Evolutionary conservation across 1,284 basidiomycete genomes (phyloP).

Genomic region (Xanthoconium separans): DNA sequence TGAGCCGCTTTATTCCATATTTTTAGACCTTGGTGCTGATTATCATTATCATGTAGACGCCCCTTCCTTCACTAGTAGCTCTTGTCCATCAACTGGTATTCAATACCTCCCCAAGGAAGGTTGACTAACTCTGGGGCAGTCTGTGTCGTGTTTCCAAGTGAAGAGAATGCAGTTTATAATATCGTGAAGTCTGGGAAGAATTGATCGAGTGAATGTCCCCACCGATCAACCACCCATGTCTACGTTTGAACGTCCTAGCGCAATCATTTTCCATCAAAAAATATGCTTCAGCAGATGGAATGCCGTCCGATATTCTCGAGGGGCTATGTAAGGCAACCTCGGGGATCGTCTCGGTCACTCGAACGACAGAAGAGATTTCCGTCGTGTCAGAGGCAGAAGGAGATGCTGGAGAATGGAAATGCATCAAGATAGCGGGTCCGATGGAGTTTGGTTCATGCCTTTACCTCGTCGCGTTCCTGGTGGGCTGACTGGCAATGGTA

Average conservation of each 20-base stretch:
- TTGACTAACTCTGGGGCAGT: slow-evolving; percentile 19
- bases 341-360: slow-evolving; percentile 56
- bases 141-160: neutral
- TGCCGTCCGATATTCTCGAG: slow-evolving; percentile 33
- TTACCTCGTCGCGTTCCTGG: neutral
- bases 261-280: slow-evolving; percentile 62
- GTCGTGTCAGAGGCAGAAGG: slow-evolving; percentile 48
- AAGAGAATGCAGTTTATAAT: neutral
- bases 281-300: slow-evolving; percentile 28
- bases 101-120: slow-evolving; percentile 59
- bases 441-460: slow-evolving; percentile 58
- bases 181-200: neutral
- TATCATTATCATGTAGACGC: slow-evolving; percentile 45
- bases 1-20: slow-evolving; percentile 28
- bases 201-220: slow-evolving; percentile 44
- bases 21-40: neutral
- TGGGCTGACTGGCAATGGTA: slow-evolving; percentile 23
- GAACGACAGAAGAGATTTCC: slow-evolving; percentile 60
- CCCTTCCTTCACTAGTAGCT: slow-evolving; percentile 44
- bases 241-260: slow-evolving; percentile 52
- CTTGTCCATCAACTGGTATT: slow-evolving; percentile 58
- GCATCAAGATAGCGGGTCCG: slow-evolving; percentile 62
- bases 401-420: slow-evolving; percentile 50
- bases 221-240: slow-evolving; percentile 43
- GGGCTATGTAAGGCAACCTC: slow-evolving; percentile 26